Conservation (phyloP, 208 protist genomes). For the Phytomonas sp. region DNA sequence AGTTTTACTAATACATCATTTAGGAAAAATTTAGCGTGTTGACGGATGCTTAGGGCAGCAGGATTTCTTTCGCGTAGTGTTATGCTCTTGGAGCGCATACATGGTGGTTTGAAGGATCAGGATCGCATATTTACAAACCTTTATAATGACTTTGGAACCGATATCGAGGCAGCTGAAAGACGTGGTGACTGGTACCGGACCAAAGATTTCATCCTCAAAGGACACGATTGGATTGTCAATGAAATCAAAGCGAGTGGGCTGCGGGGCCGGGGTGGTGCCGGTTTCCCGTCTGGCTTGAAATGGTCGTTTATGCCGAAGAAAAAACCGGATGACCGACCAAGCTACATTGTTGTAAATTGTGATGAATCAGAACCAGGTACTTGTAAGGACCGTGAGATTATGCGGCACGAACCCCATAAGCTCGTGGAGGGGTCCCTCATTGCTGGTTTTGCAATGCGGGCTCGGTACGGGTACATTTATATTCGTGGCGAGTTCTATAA, state of each 20-base stretch:
- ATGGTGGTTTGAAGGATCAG: slow-evolving; percentile 92
- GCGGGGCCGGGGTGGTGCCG: slow-evolving; percentile 96
- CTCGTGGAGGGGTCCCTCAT: slow-evolving; percentile 97
- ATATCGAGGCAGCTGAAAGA: slow-evolving; percentile 88
- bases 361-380: slow-evolving; percentile 99
- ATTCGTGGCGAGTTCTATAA: slow-evolving; percentile 98
- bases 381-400: slow-evolving; percentile 99
- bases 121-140: slow-evolving; percentile 99
- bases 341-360: slow-evolving; percentile 98
- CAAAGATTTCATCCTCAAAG: slow-evolving; percentile 94
- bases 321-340: slow-evolving; percentile 86
- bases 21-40: neutral
- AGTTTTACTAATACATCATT: neutral
- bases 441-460: slow-evolving; percentile 95
- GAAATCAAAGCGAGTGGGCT: slow-evolving; percentile 96
- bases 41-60: slow-evolving; percentile 16
- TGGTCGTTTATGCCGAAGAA: slow-evolving; percentile 98
- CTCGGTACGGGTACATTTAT: slow-evolving; percentile 97
- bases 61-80: slow-evolving; percentile 35
- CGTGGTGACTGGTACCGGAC: slow-evolving; percentile 98
- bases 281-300: slow-evolving; percentile 98
- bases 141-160: slow-evolving; percentile 93
- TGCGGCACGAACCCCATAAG: slow-evolving; percentile 99
- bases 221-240: slow-evolving; percentile 95
- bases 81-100: slow-evolving; percentile 32